Evolutionary conservation across 495 filamentous ascomycete species (phyloP), one percentile per base, ranked within the genome.

Genomic region (Lasiosphaeriaceae sp.): DNA sequence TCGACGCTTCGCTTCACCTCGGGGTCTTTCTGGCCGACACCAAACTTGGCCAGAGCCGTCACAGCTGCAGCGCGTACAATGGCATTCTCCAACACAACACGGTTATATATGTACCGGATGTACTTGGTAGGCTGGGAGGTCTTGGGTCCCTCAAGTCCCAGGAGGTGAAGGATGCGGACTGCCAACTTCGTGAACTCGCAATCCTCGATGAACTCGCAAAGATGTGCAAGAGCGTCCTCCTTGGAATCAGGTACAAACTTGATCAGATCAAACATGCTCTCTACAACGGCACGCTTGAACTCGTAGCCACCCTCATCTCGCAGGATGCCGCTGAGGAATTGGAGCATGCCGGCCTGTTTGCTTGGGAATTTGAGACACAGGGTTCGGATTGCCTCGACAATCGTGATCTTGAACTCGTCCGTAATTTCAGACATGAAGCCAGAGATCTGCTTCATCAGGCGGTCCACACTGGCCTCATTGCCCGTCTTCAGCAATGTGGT

Each of bases 241-340:
- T 95, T 96, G 63, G 90, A 95, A 41, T 96, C 94, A 3, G 95
- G 94, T 5, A 97, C 94, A 69, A 97, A 99, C 67, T 97, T 96
- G 74, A 99, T 99, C 44, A 99, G 79, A 70, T 99, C 94, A 64
- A 97, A 97, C 87, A 97, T 97, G 83, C 92, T 96, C 77, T 97
- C 95, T 46, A 99, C 93, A 21, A 99, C 94, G 47, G 88, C 87
- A 45, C 89, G 89, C 82, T 99, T 99, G 74, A 97, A 97, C 51
- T 97, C 95, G 68, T 96, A 99, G 47, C 94, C 95, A 62, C 94
- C 94, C 70, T 99, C 94, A 65, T 99, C 94, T 16, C 94, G 84
- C 50, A 99, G 75, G 43, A 97, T 95, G 22, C 92, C 90, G 66
- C 93, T 96, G 52, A 99, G 76, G 83, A 99, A 97, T 22, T 88